These are phyloP conservation scores for Salisapilia sapeloensis DNA, from an alignment of 352 stramenopile species.

Conservation along the genomic window DNA sequence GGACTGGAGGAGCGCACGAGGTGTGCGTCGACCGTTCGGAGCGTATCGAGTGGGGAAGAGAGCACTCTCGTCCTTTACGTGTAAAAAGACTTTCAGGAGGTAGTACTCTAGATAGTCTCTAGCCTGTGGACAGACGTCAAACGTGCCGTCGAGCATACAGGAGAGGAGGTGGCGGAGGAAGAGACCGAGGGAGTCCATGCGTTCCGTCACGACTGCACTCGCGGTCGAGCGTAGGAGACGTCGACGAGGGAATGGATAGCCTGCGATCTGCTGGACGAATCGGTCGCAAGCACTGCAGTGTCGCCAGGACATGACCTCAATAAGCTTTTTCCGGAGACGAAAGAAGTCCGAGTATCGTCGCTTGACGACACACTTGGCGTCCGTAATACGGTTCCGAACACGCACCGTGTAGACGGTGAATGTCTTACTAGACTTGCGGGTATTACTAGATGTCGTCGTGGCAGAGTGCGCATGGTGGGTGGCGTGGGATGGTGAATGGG, in stretches of 20 bases:
- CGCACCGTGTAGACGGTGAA: conserved; percentile 79
- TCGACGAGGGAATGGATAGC: conserved; percentile 65
- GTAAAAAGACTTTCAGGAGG: conserved; percentile 58
- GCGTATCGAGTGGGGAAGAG: conserved; percentile 21
- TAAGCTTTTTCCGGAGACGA: conserved; percentile 67
- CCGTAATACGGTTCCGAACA: conserved; percentile 51
- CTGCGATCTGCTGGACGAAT: conserved; percentile 45
- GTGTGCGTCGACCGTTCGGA: conserved; percentile 26
- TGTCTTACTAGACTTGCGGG: conserved; percentile 21
- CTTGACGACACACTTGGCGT: conserved; percentile 55
- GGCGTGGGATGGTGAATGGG: no score
- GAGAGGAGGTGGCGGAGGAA: conserved; percentile 65
- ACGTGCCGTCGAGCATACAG: conserved; percentile 48
- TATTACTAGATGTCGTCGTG: conserved; percentile 4
- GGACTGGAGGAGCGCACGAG: conserved; percentile 39
- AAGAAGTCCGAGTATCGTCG: conserved; percentile 80
- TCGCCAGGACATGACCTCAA: conserved; percentile 60
- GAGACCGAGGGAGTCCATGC: conserved; percentile 65
- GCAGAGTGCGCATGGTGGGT: conserved; percentile 3
- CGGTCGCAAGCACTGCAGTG: conserved; percentile 52
- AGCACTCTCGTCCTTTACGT: conserved; percentile 38
- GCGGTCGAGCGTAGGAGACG: conserved; percentile 55
- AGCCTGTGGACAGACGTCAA: conserved; percentile 47
- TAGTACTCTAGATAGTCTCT: conserved; percentile 48
- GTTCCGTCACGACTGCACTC: conserved; percentile 56